Evolutionary conservation across 345 rosid species (phyloP).

Genomic region (Garcia nutans): DNA sequence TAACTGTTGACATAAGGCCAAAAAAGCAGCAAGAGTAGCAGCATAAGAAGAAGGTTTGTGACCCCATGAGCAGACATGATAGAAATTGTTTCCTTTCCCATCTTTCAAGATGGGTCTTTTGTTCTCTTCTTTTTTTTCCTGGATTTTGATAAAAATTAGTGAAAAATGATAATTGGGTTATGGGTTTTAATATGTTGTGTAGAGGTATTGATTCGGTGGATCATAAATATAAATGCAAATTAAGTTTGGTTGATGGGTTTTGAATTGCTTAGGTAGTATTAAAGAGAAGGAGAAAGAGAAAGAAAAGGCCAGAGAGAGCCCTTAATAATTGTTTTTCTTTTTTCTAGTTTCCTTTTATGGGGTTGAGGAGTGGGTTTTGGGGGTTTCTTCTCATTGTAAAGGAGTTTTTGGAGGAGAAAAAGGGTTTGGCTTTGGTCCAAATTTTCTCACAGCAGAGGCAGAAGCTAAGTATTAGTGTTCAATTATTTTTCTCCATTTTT

Average conservation of each 20-base stretch:
- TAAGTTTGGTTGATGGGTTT: constrained; percentile 7
- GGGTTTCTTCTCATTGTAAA: background rate
- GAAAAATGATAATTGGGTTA: constrained; percentile 11
- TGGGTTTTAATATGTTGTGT: background rate
- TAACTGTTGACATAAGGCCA: constrained; percentile 30
- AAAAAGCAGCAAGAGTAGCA: constrained; percentile 30
- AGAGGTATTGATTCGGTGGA: background rate
- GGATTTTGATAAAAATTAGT: background rate
- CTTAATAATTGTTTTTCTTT: background rate
- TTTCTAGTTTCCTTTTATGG: background rate
- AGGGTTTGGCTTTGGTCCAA: background rate
- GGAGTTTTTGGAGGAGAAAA: background rate
- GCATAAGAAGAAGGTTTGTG: constrained; percentile 26
- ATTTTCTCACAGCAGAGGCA: background rate
- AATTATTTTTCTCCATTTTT: too few relatives aligned
- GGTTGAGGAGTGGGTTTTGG: background rate
- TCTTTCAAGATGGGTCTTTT: constrained; percentile 6
- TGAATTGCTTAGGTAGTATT: background rate
- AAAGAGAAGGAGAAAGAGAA: background rate
- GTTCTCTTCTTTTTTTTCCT: background rate
- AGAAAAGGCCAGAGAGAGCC: background rate
- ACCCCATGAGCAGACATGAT: constrained; percentile 33
- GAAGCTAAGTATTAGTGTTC: too few relatives aligned
- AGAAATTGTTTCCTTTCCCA: background rate
- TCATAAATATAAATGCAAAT: constrained; percentile 11